These are phyloP conservation scores for Punctularia strigosozonata DNA, from an alignment of 768 basidiomycete species.

Conservation along the genomic window DNA sequence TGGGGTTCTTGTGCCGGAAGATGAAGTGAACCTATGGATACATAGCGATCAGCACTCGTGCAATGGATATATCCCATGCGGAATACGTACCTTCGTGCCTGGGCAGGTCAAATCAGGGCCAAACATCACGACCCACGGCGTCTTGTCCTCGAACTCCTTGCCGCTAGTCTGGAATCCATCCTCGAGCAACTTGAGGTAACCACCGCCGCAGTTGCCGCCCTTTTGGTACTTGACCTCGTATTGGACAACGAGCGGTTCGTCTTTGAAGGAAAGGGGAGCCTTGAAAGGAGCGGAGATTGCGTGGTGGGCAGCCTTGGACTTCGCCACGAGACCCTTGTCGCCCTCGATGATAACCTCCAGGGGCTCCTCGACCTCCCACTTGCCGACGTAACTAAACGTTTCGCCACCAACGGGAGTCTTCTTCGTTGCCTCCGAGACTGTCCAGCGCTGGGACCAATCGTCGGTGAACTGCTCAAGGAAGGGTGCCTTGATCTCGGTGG, in stretches of 20 bases:
- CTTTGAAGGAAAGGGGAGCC: conserved; percentile 64
- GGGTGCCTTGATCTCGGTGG: conserved; percentile 69
- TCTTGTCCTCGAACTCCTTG: conserved; percentile 89
- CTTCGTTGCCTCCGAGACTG: conserved; percentile 94
- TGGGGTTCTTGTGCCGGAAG: conserved; percentile 94
- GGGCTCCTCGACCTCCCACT: conserved; percentile 94
- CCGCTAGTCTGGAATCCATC: conserved; percentile 90
- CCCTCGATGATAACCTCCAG: conserved; percentile 64
- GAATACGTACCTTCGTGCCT: conserved; percentile 64
- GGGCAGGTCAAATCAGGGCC: conserved; percentile 93
- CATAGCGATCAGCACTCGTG: neutral
- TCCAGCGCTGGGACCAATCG: conserved; percentile 89
- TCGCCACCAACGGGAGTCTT: conserved; percentile 93
- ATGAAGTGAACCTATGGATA: conserved; percentile 83
- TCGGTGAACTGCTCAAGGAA: conserved; percentile 96
- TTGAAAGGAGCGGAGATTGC: conserved; percentile 93
- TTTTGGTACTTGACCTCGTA: conserved; percentile 99
- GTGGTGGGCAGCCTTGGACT: conserved; percentile 96
- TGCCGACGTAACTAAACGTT: conserved; percentile 94
- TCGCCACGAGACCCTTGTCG: conserved; percentile 88
- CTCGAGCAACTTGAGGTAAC: conserved; percentile 92
- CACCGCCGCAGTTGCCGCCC: conserved; percentile 98
- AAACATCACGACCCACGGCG: conserved; percentile 95
- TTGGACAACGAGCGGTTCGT: conserved; percentile 86
- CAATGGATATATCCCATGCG: neutral